These are phyloP conservation scores for Nicotiana tabacum DNA, from an alignment of 257 asterid species.

Conservation along the genomic window DNA sequence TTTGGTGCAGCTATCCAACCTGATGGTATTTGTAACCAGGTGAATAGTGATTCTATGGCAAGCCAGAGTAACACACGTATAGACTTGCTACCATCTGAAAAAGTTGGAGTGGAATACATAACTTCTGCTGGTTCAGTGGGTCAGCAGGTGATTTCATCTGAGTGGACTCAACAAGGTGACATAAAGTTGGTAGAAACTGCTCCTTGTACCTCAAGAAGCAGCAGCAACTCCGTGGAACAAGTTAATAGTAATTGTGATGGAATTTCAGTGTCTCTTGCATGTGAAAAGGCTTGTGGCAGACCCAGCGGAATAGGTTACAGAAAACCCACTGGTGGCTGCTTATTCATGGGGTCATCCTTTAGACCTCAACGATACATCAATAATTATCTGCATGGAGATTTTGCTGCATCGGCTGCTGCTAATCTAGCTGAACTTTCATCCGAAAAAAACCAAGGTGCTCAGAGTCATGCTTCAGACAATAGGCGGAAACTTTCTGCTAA, in stretches of 20 bases:
- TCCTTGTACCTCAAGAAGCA: slow-evolving; percentile 16
- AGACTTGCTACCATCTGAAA: slow-evolving; percentile 16
- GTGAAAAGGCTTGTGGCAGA: neutral
- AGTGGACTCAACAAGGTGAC: slow-evolving; percentile 27
- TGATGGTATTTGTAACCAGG: slow-evolving; percentile 1
- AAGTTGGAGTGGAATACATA: slow-evolving; percentile 13
- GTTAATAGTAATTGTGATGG: slow-evolving; percentile 18
- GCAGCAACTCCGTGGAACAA: slow-evolving; percentile 19
- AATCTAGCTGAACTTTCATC: slow-evolving; percentile 55
- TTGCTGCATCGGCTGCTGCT: slow-evolving; percentile 88
- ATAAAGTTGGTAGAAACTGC: slow-evolving; percentile 29
- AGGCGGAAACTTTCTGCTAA: slow-evolving; percentile 48
- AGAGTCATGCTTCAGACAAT: slow-evolving; percentile 36
- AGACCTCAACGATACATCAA: slow-evolving; percentile 53
- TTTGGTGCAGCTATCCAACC: slow-evolving; percentile 15
- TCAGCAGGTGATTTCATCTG: slow-evolving; percentile 24
- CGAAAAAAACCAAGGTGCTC: slow-evolving; percentile 46
- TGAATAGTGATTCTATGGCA: slow-evolving; percentile 12
- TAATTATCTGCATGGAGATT: slow-evolving; percentile 75
- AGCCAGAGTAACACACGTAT: slow-evolving; percentile 14
- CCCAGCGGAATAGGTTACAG: neutral
- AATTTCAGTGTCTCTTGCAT: slow-evolving; percentile 17
- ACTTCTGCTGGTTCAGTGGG: slow-evolving; percentile 23
- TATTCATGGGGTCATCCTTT: slow-evolving; percentile 66
- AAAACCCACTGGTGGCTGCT: slow-evolving; percentile 9